Base-by-base conservation (phyloP, 2,329 filamentous ascomycete species). In the Thielaviopsis ethacetica region DNA sequence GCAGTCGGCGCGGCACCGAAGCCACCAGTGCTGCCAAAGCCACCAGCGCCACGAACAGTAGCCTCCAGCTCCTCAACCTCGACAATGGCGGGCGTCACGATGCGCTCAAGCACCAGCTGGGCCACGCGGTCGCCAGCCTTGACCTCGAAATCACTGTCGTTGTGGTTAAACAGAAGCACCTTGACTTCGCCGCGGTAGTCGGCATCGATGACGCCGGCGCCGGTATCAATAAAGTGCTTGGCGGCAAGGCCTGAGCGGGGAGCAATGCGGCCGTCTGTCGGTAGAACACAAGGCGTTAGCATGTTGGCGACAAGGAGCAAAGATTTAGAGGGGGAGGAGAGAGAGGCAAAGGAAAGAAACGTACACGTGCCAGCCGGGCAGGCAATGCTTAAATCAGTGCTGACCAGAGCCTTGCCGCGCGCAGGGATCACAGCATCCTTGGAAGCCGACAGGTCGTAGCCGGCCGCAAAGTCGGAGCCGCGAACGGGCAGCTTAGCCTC, bases 171-270 rank as follows among this genome's bases (percentile, higher is more conserved):
- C 57, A 98, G 81, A 64, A 98, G 78, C 26, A 98, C 86, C 76
- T 94, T 95, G 67, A 98, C 85, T 65, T 87, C 87, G 21, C 93
- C 93, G 41, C 93, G 82, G 76, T 98, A 98, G 72, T 98, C 93
- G 38, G 91, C 91, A 71, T 98, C 93, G 66, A 98, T 97, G 63
- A 98, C 93, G 58, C 93, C 93, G 0, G 93, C 93, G 63, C 94
- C 90, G 0, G 88, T 93, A 71, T 96, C 90, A 70, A 98, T 97
- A 73, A 91, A 93, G 75, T 97, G 83, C 76, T 98, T 98, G 62
- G 84, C 78, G 2, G 91, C 91, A 41, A 95, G 84, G 54, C 90
- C 90, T n/a, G 88, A 93, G 64, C 91, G 86, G 10, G 91, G 91
- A 2, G 91, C 91, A 59, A 95, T 83, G 60, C 91, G 85, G 64